These are phyloP conservation scores for Parafenestella ontariensis DNA, from an alignment of 2,329 filamentous ascomycete species.

Conservation along the genomic window DNA sequence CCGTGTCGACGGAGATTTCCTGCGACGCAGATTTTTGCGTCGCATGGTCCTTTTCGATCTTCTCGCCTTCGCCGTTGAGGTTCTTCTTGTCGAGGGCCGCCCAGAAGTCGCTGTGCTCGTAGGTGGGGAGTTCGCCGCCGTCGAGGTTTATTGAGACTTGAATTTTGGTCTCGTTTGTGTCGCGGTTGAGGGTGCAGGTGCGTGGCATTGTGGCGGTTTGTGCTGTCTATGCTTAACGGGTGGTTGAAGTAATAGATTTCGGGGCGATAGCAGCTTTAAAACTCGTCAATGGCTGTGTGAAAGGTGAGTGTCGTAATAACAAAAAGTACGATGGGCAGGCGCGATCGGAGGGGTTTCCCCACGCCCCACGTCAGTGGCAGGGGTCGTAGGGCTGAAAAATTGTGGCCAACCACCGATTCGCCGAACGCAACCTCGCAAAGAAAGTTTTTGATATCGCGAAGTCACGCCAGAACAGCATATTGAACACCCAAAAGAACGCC, in stretches of 20 bases:
- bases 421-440: slow-evolving; percentile 25
- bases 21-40: slow-evolving; percentile 84
- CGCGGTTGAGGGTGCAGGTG: slow-evolving; percentile 79
- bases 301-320: neutral
- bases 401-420: slow-evolving; percentile 29
- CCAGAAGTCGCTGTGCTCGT: slow-evolving; percentile 52
- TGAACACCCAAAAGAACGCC: neutral
- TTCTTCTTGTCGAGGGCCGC: slow-evolving; percentile 55
- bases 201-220: slow-evolving; percentile 55
- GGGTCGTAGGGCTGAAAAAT: slow-evolving; percentile 38
- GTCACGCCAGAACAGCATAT: slow-evolving; percentile 15
- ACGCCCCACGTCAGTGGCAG: slow-evolving; percentile 34
- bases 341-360: slow-evolving; percentile 23
- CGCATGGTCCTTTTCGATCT: slow-evolving; percentile 70
- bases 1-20: slow-evolving; percentile 85
- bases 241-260: too few relatives aligned
- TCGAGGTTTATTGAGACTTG: slow-evolving; percentile 91
- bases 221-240: too few relatives aligned
- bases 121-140: slow-evolving; percentile 71
- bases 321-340: slow-evolving; percentile 27
- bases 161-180: slow-evolving; percentile 99
- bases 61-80: slow-evolving; percentile 40
- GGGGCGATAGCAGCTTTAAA: too few relatives aligned
- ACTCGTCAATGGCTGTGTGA: neutral
- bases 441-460: slow-evolving; percentile 38